These are phyloP conservation scores for Cyberlindnera amylophila DNA, from an alignment of 805 yeast species.

Conservation along the genomic window DNA sequence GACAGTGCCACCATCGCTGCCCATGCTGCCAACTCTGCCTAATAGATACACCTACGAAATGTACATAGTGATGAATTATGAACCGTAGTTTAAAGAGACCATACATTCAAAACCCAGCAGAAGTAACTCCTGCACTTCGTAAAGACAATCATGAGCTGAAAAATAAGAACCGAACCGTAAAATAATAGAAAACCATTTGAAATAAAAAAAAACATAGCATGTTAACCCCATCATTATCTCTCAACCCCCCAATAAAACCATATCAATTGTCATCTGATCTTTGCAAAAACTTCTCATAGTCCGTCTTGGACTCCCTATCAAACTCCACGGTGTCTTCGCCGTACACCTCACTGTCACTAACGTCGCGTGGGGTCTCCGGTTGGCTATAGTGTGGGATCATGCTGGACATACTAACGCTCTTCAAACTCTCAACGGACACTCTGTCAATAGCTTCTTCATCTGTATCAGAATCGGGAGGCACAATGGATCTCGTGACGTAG, in stretches of 20 bases:
- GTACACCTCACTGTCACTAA: conserved; percentile 10
- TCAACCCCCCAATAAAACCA: background rate
- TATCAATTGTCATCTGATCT: conserved; percentile 7
- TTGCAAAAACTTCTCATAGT: conserved; percentile 22
- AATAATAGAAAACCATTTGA: no score
- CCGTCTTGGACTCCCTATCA: conserved; percentile 20
- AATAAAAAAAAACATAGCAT: no score
- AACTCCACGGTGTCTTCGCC: conserved; percentile 16
- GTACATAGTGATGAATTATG: background rate
- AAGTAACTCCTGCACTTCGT: no score
- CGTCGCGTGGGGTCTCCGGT: conserved; percentile 12
- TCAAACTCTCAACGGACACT: conserved; percentile 19
- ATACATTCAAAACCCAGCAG: no score
- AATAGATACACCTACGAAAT: background rate
- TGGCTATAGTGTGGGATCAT: conserved; percentile 28
- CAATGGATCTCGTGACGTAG: conserved; percentile 13
- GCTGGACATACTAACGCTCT: conserved; percentile 26
- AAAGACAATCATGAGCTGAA: no score
- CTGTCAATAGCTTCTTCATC: conserved; percentile 15
- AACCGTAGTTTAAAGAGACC: no score
- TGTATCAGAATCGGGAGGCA: conserved; percentile 4
- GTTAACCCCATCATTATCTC: no score
- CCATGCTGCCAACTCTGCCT: conserved; percentile 1
- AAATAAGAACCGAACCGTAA: no score
- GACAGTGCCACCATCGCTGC: conserved; percentile 6